A percentile compares a stretch with the other conserved stretches of the same genome.
Evolutionary conservation across 1,139 yeast genomes (phyloP).

Genomic region (Groenewaldozyma sp.): DNA sequence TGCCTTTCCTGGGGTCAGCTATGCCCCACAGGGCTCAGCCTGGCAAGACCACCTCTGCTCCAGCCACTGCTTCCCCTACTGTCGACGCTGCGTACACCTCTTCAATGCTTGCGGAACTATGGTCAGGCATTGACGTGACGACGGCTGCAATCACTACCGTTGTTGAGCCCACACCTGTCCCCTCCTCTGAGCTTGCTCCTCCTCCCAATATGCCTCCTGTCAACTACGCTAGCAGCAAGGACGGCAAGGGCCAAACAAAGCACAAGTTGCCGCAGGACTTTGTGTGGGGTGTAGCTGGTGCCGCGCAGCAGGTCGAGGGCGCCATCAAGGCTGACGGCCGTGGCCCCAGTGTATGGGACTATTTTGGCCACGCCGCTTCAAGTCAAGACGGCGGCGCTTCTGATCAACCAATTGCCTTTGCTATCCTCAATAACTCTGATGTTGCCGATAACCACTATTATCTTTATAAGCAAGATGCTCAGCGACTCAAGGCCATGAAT

Average conservation of each 20-base stretch:
- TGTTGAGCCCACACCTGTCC: constrained; percentile 1
- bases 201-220: neutral
- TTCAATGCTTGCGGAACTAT: constrained; percentile 7
- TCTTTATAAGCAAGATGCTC: constrained; percentile 5
- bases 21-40: too few relatives aligned
- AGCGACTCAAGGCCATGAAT: constrained; percentile 3
- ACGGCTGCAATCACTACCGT: constrained; percentile 11
- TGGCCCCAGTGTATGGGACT: constrained; percentile 26
- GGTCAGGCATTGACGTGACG: constrained; percentile 9
- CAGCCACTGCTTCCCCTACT: too few relatives aligned
- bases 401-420: constrained; percentile 3
- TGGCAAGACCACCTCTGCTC: too few relatives aligned
- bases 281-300: constrained; percentile 14
- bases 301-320: constrained; percentile 29
- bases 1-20: too few relatives aligned
- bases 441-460: too few relatives aligned
- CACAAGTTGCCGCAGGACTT: constrained; percentile 14
- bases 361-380: too few relatives aligned
- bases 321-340: constrained; percentile 29
- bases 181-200: neutral
- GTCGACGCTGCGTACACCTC: constrained; percentile 7
- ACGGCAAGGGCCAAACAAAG: too few relatives aligned
- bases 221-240: neutral
- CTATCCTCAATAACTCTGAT: constrained; percentile 23
- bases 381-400: constrained; percentile 11